These are phyloP conservation scores for Scorias spongiosa DNA, from an alignment of 2,329 filamentous ascomycete genomes.

Conservation along the genomic window DNA sequence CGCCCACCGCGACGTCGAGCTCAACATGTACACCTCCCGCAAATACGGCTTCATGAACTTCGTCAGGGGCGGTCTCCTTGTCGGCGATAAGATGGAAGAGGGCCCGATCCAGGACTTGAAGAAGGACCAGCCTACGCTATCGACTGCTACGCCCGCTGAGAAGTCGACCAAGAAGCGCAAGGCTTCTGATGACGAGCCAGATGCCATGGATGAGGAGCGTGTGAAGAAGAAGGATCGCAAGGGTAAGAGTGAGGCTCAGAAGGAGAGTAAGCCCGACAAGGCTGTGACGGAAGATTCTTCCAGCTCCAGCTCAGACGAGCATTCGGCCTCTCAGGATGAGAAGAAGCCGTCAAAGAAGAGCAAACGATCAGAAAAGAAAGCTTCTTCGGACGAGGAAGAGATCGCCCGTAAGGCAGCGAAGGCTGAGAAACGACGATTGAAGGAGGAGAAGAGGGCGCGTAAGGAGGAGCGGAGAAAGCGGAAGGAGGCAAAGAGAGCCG, in stretches of 20 bases:
- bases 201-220: constrained; percentile 8
- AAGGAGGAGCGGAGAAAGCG: constrained; percentile 23
- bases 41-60: constrained; percentile 75
- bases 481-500: constrained; percentile 23
- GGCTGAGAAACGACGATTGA: constrained; percentile 18
- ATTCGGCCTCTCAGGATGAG: background rate
- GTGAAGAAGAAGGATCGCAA: constrained; percentile 9
- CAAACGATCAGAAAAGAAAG: background rate
- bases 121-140: background rate
- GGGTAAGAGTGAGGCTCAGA: constrained; percentile 29
- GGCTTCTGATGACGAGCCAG: constrained; percentile 13
- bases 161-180: background rate
- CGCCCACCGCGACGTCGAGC: constrained; percentile 52
- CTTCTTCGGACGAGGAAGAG: constrained; percentile 4
- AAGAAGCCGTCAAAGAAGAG: constrained; percentile 1
- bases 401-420: constrained; percentile 15
- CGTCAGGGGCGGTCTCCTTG: constrained; percentile 64
- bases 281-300: background rate
- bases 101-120: constrained; percentile 1
- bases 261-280: constrained; percentile 14
- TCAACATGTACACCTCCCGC: constrained; percentile 56
- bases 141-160: background rate
- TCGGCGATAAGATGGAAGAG: constrained; percentile 40
- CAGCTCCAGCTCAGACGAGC: background rate
- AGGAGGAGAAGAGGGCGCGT: constrained; percentile 17